A percentile compares a stretch with the other conserved stretches of the same genome.
Evolutionary conservation across 345 rosid genomes (phyloP).

Genomic region (Gossypium bickii): DNA sequence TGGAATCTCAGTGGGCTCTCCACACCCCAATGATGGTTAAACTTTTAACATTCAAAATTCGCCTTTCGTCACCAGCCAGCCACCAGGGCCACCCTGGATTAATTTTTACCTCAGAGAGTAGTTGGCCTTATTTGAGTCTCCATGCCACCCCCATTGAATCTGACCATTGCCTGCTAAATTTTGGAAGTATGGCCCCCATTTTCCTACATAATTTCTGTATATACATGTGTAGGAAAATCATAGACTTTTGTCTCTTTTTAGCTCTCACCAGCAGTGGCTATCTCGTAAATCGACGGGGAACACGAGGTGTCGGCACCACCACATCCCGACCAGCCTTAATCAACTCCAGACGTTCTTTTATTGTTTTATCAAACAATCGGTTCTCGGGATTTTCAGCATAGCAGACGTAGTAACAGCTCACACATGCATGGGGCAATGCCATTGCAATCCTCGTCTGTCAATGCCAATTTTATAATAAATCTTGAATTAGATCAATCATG

Average conservation of each 20-base stretch:
- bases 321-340: constrained; percentile 48
- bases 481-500: constrained; percentile 11
- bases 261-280: neutral
- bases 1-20: constrained; percentile 35
- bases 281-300: constrained; percentile 36
- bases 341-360: constrained; percentile 48
- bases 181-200: neutral
- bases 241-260: neutral
- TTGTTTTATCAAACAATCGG: constrained; percentile 63
- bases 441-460: constrained; percentile 87
- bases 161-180: constrained; percentile 14
- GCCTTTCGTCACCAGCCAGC: neutral
- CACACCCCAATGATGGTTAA: constrained; percentile 13
- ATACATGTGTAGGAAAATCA: neutral
- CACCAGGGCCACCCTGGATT: constrained; percentile 4
- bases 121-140: constrained; percentile 1
- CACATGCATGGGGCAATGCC: constrained; percentile 97
- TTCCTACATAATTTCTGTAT: constrained; percentile 5
- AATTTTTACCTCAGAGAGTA: neutral
- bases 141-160: constrained; percentile 10
- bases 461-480: constrained; percentile 6
- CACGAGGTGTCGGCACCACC: constrained; percentile 62
- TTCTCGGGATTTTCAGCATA: constrained; percentile 78
- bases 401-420: constrained; percentile 90
- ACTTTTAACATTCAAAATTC: constrained; percentile 9